Evolutionary conservation across 495 filamentous ascomycete species (phyloP), one percentile per base, ranked within the genome.

Genomic region (Annulohypoxylon bovei): DNA sequence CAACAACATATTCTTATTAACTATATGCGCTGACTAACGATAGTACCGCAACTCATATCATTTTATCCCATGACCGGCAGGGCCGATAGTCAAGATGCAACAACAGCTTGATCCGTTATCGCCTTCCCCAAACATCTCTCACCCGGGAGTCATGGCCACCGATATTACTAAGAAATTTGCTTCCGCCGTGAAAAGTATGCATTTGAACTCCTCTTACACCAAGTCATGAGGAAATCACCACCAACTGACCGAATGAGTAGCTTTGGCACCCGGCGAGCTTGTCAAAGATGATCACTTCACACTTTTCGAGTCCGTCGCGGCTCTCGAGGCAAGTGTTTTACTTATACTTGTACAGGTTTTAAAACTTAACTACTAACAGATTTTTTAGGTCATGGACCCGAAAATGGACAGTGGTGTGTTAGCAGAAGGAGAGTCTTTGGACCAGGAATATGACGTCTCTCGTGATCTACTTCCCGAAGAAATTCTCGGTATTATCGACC

Each of bases 401-500:
- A 99, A 98, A 78, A 98, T 99, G 95, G 95, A 99, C 76, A 97
- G 92, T 75, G 95, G 95, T 30, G 92, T 89, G 71, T 78, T 95
- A 14, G 85, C 85, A 11, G 86, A 89, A 8, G 92, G 88, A 42
- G 93, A 97, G 70, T 89, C 88, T 32, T 84, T 97, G 5, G 91
- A 97, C 66, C 90, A 95, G 55, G 88, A 92, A 67, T 98, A 97
- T 82, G 92, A 98, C 78, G 86, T 92, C 58, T 84, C 87, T 59
- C 81, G 85, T 62, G 81, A 86, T 50, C 80, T 98, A 30, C 80
- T 88, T 47, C 91, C 94, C 5, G 88, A 91, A 74, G 91, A 98
- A 76, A 87, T 97, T 3, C 80, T 98, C 59, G 94, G 95, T 23
- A 91, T 99, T 70, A 97, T 99, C 83, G 95, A 99, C 75, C 91